Percentiles rank a stretch among this genome's conserved stretches.
Conservation (phyloP, 1,139 yeast genomes). For the Hemisphaericaspora xylofermentans region DNA sequence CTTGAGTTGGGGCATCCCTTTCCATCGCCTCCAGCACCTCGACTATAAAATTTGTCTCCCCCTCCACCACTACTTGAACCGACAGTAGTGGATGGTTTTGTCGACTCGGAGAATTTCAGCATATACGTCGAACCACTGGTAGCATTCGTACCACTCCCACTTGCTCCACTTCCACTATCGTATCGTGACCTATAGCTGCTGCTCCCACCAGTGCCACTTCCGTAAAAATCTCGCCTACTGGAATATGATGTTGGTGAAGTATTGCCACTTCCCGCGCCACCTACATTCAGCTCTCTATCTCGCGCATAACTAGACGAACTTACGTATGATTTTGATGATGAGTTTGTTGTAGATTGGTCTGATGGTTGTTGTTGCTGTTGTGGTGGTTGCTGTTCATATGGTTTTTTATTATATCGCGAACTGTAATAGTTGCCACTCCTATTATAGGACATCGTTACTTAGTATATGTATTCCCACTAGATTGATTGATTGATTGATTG, state of each 20-base stretch:
- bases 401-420: slow-evolving; percentile 5
- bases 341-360: slow-evolving; percentile 1
- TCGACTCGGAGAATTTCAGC: slow-evolving; percentile 4
- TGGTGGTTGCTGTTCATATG: slow-evolving; percentile 14
- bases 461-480: not conserved
- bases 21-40: slow-evolving; percentile 1
- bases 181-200: slow-evolving; percentile 15
- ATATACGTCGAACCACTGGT: slow-evolving; percentile 1
- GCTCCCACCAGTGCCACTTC: slow-evolving; percentile 6
- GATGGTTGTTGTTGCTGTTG: slow-evolving; percentile 11
- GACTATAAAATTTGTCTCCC: slow-evolving; percentile 4
- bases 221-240: slow-evolving; percentile 16
- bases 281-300: slow-evolving; percentile 1
- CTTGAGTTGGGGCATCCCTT: not conserved
- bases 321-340: slow-evolving; percentile 6
- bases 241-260: slow-evolving; percentile 6
- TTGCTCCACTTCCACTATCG: slow-evolving; percentile 2
- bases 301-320: slow-evolving; percentile 2
- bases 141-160: not conserved
- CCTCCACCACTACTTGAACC: slow-evolving; percentile 2
- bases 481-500: too few species aligned
- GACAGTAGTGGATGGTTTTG: not conserved
- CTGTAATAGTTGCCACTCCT: slow-evolving; percentile 7
- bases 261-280: not conserved
- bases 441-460: slow-evolving; percentile 11